Base-by-base conservation (phyloP, 768 basidiomycete species). In the Leucosporidium yakuticum region DNA sequence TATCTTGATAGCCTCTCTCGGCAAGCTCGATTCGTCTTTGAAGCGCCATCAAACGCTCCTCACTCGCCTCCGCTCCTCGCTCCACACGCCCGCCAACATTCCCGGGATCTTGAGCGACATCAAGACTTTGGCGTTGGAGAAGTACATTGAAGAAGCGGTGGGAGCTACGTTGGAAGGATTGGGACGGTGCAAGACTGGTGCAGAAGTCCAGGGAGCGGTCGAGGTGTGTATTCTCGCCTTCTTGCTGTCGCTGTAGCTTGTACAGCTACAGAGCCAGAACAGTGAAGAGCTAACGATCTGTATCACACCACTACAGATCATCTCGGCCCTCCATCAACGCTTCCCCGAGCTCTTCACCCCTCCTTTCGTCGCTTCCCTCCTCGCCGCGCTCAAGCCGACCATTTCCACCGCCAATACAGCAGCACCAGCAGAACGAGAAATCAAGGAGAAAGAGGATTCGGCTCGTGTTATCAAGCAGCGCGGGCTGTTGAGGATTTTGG, bases 31-130 rank as follows among this genome's bases (percentile, higher is more conserved):
- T 79, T 92, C 96, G 4, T 97, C 96, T 54, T 80, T 99, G 66
- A 98, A 91, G 80, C 87, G 92, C 11, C 94, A 99, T 79, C 97
- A 93, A 2, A 90, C 92, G 9, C 84, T 98, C 70, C 93, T 96
- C 72, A 98, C 95, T 79, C 88, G 90, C 55, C 88, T 97, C 74
- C 86, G 88, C 56, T 90, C 88, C 76, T 90, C 91, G 23, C 83
- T 98, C 75, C 76, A 80, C 34, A 70, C 77, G 17, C 75, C 78
- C 14, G 77, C 78, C 0, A 64, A 78, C 17, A 39, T 73, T 20
- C 63, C 66, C 1, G 89, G 88, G 21, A 77, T 83, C 49, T 80
- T 96, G 73, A 97, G 93, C 79, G 96, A 99, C 75, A 86, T 96
- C 71, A 88, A 93, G 69, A 83, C 88, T 0, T 83, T 99, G 63